These are phyloP conservation scores for Cardamine resedifolia DNA, from an alignment of 345 rosid genomes.

Conservation along the genomic window DNA sequence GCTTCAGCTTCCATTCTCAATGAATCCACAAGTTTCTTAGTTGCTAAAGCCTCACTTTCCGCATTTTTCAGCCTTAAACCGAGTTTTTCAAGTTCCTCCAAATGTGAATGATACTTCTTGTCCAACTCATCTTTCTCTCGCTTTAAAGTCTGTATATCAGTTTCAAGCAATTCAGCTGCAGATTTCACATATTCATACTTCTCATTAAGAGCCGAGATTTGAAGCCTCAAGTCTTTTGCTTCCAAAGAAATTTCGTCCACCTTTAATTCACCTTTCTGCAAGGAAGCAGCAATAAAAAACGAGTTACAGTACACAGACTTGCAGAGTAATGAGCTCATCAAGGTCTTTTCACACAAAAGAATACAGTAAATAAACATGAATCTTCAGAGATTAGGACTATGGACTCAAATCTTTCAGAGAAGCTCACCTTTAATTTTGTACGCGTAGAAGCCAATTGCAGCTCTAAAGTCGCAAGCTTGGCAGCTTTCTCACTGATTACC, in stretches of 20 bases:
- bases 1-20: slow-evolving; percentile 35
- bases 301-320: not conserved
- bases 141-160: slow-evolving; percentile 30
- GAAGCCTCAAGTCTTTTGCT: slow-evolving; percentile 36
- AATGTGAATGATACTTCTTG: slow-evolving; percentile 36
- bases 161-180: slow-evolving; percentile 35
- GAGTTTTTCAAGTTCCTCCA: slow-evolving; percentile 37
- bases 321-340: not conserved
- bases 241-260: slow-evolving; percentile 35
- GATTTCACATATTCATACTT: slow-evolving; percentile 31
- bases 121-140: slow-evolving; percentile 39
- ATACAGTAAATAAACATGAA: not conserved
- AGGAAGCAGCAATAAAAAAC: not conserved
- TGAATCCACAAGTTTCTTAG: slow-evolving; percentile 33
- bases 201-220: slow-evolving; percentile 36
- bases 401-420: not conserved
- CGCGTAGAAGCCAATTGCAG: slow-evolving; percentile 31
- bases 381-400: slow-evolving; percentile 2
- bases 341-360: slow-evolving; percentile 8
- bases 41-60: slow-evolving; percentile 31
- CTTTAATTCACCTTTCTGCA: slow-evolving; percentile 43
- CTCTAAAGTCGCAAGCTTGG: slow-evolving; percentile 42
- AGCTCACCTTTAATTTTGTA: slow-evolving; percentile 43
- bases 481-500: slow-evolving; percentile 34
- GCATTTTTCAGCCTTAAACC: slow-evolving; percentile 27